A percentile compares a stretch with the other conserved stretches of the same genome.
These are phyloP conservation scores for Actinomortierella ambigua DNA, from an alignment of 371 early-diverging fungal species.

Conservation along the genomic window DNA sequence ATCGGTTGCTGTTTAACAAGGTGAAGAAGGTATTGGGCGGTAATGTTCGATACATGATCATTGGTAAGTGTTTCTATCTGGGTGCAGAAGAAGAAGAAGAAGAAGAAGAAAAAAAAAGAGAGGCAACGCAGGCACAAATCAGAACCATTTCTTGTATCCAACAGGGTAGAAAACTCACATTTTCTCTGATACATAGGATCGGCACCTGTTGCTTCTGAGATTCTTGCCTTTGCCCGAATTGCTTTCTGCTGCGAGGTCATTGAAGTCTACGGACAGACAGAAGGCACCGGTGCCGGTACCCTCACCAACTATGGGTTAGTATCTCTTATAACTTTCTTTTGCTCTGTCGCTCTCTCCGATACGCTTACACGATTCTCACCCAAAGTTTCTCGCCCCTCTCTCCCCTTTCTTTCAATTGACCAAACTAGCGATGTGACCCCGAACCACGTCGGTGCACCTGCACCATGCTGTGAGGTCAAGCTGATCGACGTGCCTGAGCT, in stretches of 20 bases:
- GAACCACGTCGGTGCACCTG: constrained; percentile 80
- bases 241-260: constrained; percentile 67
- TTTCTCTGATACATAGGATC: constrained; percentile 52
- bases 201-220: constrained; percentile 91
- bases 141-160: no score
- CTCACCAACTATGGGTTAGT: constrained; percentile 35
- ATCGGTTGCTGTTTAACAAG: constrained; percentile 91
- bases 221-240: constrained; percentile 88
- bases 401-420: no score
- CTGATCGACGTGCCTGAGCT: constrained; percentile 92
- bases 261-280: constrained; percentile 93
- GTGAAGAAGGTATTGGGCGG: constrained; percentile 91
- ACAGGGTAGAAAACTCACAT: no score
- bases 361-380: no score
- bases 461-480: constrained; percentile 74
- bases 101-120: neutral
- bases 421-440: constrained; percentile 53
- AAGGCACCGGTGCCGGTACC: constrained; percentile 70
- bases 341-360: no score
- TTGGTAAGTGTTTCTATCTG: constrained; percentile 48
- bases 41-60: constrained; percentile 75
- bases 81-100: no score
- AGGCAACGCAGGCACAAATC: no score
- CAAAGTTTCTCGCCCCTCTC: no score
- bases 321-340: no score